Evolutionary conservation across 1,139 yeast genomes (phyloP), one percentile per base, ranked within the genome.

Genomic region (Sugiyamaella paludigena): DNA sequence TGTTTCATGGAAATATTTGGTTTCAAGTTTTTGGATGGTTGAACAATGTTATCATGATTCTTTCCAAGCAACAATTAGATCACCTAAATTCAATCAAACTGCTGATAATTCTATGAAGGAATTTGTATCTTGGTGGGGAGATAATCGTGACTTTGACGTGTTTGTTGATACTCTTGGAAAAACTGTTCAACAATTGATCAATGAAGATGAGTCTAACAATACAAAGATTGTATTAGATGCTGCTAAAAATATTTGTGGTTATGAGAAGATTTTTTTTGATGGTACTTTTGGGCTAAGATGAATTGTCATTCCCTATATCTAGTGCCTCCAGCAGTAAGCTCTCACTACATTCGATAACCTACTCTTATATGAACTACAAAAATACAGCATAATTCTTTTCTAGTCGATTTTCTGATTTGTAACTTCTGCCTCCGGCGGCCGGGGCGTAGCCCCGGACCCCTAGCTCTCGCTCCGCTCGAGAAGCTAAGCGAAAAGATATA

Each of bases 61-160:
- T 7, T 48, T 39, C 16, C 40, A 31, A 15, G 40, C 41, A 9
- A 48, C 43, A 6, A 37, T 39, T 15, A 16, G 11, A 8, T 43
- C 51, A 8, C 32, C 39, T 4, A 31, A 30, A n/a, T 48, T 48
- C 42, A 19, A 26, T 15, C 13, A 40, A 4, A 36, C 32, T n/a
- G 37, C 51, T 16, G 51, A 48, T 11, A 11, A 28, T 10, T 26
- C 32, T 4, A 42, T 40, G 36, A 37, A 36, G 19, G 42, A 39
- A 31, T 48, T 48, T 36, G 48, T 48, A 36, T 33, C 43, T 4
- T 48, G 51, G 51, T 48, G 51, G 51, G 51, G 51, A 12, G 34
- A 34, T 7, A 48, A 48, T 24, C 33, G 33, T 15, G 34, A 43
- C 5, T 48, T 48, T 26, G 51, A 48, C 19, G 12, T 37, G 10